A percentile compares a stretch with the other conserved stretches of the same genome.
Evolutionary conservation across 2,329 filamentous ascomycete species (phyloP).

Genomic region (Alternaria ventricosa): DNA sequence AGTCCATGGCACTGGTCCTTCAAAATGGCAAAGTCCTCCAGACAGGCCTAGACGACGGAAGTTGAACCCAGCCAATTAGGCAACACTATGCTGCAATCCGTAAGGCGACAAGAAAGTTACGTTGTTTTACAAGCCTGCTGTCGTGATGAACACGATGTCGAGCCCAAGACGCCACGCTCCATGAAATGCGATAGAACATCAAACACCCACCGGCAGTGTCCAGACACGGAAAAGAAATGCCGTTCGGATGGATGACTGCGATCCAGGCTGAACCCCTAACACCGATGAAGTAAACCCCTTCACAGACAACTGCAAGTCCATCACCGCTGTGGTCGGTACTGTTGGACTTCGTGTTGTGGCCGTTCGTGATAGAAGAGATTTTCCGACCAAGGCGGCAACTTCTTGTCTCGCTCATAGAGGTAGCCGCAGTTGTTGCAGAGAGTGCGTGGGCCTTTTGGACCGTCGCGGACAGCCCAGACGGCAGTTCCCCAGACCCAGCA

Average conservation of each 20-base stretch:
- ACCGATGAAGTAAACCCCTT: background rate
- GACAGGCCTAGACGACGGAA: background rate
- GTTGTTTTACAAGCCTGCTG: background rate
- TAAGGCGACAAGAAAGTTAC: background rate
- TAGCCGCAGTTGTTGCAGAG: slow-evolving; percentile 94
- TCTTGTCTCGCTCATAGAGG: slow-evolving; percentile 84
- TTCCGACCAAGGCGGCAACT: slow-evolving; percentile 78
- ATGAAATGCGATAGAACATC: slow-evolving; percentile 2
- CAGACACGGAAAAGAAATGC: background rate
- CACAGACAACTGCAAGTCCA: background rate
- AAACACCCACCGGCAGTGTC: background rate
- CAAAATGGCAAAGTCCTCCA: background rate
- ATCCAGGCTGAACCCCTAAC: background rate
- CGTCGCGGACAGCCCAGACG: slow-evolving; percentile 94
- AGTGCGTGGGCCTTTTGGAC: slow-evolving; percentile 80
- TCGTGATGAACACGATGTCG: background rate
- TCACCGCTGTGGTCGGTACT: slow-evolving; percentile 28
- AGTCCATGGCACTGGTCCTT: background rate
- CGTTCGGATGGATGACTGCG: background rate
- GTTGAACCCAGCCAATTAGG: background rate
- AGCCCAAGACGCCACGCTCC: slow-evolving; percentile 11
- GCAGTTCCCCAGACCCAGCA: slow-evolving; percentile 87
- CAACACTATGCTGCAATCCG: background rate
- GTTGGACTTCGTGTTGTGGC: slow-evolving; percentile 31
- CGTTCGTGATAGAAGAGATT: slow-evolving; percentile 66